Evolutionary conservation across 2,329 filamentous ascomycete species (phyloP), one percentile per base, ranked within the genome.

Genomic region (Colletotrichum sidae): DNA sequence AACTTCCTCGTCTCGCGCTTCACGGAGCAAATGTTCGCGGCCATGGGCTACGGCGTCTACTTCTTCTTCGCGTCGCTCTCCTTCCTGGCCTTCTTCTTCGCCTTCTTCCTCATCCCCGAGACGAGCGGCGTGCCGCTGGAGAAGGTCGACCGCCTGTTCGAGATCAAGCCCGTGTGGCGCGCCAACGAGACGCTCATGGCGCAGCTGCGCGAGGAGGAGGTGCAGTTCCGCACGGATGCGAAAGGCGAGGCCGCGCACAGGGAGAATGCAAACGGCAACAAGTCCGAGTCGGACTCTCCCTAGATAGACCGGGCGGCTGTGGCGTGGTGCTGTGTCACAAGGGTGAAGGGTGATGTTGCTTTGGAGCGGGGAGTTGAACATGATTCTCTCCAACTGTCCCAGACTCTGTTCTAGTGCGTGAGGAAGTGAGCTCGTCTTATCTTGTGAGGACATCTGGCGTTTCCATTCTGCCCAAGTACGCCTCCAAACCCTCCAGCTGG

Each of bases 1-100:
- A 87, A 87, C 69, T 87, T 88, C 74, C 78, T 88, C 59, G 82
- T 88, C 57, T 80, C 80, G 0, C 77, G 84, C 11, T 87, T 84
- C 74, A 86, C 82, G 0, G 83, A 81, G 7, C 81, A 84, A 59
- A 86, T 86, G 83, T 77, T 81, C 55, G 72, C 72, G 4, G 69
- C 72, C 3, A 78, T 80, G 74, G 75, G 77, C 2, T 86, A 83
- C 64, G 84, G 84, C 5, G 82, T 84, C 0, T 86, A 84, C 69
- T 84, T 86, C 73, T 85, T 86, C 75, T 86, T 86, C 66, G 84
- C 82, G 1, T 69, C 79, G 0, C 71, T 85, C n/a, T 84, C 83
- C 68, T 75, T 85, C 47, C 70, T 78, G 9, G 79, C 81, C 10
- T 77, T 81, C 42, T 71, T 82, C 56, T 86, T 83, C 65, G 81